Base-by-base conservation (phyloP, 1,284 basidiomycete genomes). In the Mycena citricolor region DNA sequence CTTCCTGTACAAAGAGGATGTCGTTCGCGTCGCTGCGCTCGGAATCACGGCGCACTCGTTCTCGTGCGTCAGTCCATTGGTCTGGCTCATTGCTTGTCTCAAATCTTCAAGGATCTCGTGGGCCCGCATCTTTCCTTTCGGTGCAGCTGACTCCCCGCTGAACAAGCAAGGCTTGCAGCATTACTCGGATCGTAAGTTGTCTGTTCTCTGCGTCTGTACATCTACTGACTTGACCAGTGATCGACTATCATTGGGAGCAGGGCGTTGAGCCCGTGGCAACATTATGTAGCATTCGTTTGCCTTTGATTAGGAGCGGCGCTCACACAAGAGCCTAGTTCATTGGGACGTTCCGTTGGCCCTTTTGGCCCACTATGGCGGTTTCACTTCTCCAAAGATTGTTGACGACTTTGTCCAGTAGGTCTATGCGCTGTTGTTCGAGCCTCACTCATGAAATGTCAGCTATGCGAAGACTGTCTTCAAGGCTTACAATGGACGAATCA, bases 71-170 rank as follows among this genome's bases (percentile, higher is more conserved):
- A n/a, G n/a, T n/a, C n/a, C n/a, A n/a, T n/a, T n/a, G n/a, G n/a
- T n/a, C n/a, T n/a, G n/a, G n/a, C n/a, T n/a, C n/a, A n/a, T n/a
- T n/a, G n/a, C n/a, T n/a, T n/a, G n/a, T n/a, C n/a, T n/a, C n/a
- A n/a, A n/a, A n/a, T n/a, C 12, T 16, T 39, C 22, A 34, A 71
- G 71, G 6, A 66, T 73, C 23, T 73, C 73, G 2, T 76, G 73
- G 73, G 64, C 72, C 3, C 62, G 73, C 34, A 70, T 76, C 38
- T 70, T 71, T 42, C 73, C 73, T 5, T 74, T 74, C 44, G 73
- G 68, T 7, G 63, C 69, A 1, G 65, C 67, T 1, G 67, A 69
- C 45, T 74, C 72, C 11, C 73, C 73, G 3, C 58, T 74, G 6
- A 76, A 74, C 43, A 62, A 73, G 45, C 61, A 55, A 41, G 73